A percentile compares a stretch with the other conserved stretches of the same genome.
These are phyloP conservation scores for Thelonectria discophora DNA, from an alignment of 2,329 filamentous ascomycete genomes.

Conservation along the genomic window DNA sequence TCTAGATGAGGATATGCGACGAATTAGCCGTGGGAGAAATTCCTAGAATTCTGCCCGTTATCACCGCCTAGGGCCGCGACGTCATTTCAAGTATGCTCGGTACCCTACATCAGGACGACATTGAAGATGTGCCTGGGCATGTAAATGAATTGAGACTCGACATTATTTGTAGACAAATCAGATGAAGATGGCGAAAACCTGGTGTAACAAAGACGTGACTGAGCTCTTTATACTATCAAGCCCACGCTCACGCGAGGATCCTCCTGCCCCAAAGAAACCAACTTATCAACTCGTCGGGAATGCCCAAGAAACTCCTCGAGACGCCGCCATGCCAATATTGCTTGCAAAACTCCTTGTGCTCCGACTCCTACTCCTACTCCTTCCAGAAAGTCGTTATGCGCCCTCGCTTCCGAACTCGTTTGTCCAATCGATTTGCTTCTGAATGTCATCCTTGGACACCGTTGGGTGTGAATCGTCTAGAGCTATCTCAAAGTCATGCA, in stretches of 20 bases:
- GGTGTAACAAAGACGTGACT: too few species aligned
- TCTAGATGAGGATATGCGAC: background rate
- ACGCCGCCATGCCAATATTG: slow-evolving; percentile 44
- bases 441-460: slow-evolving; percentile 86
- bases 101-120: background rate
- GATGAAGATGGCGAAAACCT: too few species aligned
- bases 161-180: too few species aligned
- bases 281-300: slow-evolving; percentile 27
- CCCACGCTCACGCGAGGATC: slow-evolving; percentile 22
- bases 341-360: slow-evolving; percentile 23
- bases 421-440: slow-evolving; percentile 90
- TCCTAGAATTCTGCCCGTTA: slow-evolving; percentile 31
- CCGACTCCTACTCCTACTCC: slow-evolving; percentile 6
- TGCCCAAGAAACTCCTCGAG: slow-evolving; percentile 42
- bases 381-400: slow-evolving; percentile 46
- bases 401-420: slow-evolving; percentile 96
- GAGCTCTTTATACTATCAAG: slow-evolving; percentile 12
- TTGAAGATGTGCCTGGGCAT: background rate
- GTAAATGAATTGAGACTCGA: background rate
- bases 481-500: slow-evolving; percentile 94
- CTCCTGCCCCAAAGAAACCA: slow-evolving; percentile 26
- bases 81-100: slow-evolving; percentile 8
- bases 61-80: slow-evolving; percentile 28
- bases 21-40: slow-evolving; percentile 25
- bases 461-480: slow-evolving; percentile 90